phyloP scores from a whole-genome alignment of 306 rosid genomes.

The Hippophae gyantsensis region DNA sequence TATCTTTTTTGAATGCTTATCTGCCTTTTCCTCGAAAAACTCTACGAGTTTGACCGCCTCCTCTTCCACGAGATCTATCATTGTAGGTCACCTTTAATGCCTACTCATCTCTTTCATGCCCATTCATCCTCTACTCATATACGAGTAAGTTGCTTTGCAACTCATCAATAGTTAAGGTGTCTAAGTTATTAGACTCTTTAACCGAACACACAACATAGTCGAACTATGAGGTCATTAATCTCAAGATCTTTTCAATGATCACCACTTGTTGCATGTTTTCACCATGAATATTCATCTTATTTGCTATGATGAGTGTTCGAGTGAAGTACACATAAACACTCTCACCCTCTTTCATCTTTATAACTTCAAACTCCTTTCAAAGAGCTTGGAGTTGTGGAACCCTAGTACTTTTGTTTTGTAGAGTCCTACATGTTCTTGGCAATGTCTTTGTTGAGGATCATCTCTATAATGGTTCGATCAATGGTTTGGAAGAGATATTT shows the following conservation, averaged over 20 bases:
- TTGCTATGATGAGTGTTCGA: neutral
- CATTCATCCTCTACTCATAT: neutral
- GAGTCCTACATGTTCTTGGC: neutral
- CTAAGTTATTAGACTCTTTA: no score
- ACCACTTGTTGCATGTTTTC: slow-evolving; percentile 7
- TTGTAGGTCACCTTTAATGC: neutral
- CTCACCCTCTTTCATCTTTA: slow-evolving; percentile 4
- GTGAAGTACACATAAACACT: neutral
- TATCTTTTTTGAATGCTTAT: no score
- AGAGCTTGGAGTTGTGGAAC: neutral
- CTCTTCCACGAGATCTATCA: neutral
- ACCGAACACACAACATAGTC: no score
- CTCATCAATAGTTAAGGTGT: neutral
- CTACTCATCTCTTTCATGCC: neutral
- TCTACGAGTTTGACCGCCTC: slow-evolving; percentile 7
- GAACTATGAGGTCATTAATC: no score
- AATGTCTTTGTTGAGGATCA: slow-evolving; percentile 1
- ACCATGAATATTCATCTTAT: neutral
- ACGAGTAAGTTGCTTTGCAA: neutral
- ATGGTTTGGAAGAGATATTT: no score
- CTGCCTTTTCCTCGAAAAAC: neutral
- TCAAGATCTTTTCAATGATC: slow-evolving; percentile 7
- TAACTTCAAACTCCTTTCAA: neutral
- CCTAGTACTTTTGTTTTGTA: slow-evolving; percentile 1
- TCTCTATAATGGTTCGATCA: neutral